Conservation (phyloP, 1,139 yeast species). For the Candida sp. region DNA sequence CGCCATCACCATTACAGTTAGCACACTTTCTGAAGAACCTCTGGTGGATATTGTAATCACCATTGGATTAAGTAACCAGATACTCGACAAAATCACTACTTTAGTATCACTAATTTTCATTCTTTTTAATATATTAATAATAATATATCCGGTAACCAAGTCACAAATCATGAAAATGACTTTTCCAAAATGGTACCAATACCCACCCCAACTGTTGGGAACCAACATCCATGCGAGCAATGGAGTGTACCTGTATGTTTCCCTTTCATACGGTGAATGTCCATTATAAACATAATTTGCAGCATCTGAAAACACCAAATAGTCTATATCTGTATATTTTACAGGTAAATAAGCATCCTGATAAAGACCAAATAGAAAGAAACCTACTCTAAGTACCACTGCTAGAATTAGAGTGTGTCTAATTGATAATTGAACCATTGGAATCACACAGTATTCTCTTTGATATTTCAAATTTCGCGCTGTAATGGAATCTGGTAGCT, state of each 20-base stretch:
- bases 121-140: conserved; percentile 35
- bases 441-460: too few species aligned
- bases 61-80: conserved; percentile 95
- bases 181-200: conserved; percentile 73
- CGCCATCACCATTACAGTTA: conserved; percentile 73
- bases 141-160: conserved; percentile 71
- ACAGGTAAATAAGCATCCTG: conserved; percentile 82
- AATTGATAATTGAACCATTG: conserved; percentile 5
- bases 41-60: conserved; percentile 90
- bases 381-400: conserved; percentile 51
- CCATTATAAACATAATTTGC: conserved; percentile 65
- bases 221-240: conserved; percentile 76
- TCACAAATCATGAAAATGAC: conserved; percentile 74
- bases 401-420: conserved; percentile 17
- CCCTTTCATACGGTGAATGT: conserved; percentile 74
- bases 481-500: too few species aligned
- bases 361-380: conserved; percentile 79
- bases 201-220: conserved; percentile 53
- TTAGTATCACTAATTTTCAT: conserved; percentile 18
- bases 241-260: conserved; percentile 93
- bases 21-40: conserved; percentile 89
- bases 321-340: conserved; percentile 91
- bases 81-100: conserved; percentile 43
- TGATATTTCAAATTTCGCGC: background rate
- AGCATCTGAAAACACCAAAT: conserved; percentile 91